A percentile compares a stretch with the other conserved stretches of the same genome.
Conservation (phyloP, 1,284 basidiomycete genomes). For the Inonotus hispidus region DNA sequence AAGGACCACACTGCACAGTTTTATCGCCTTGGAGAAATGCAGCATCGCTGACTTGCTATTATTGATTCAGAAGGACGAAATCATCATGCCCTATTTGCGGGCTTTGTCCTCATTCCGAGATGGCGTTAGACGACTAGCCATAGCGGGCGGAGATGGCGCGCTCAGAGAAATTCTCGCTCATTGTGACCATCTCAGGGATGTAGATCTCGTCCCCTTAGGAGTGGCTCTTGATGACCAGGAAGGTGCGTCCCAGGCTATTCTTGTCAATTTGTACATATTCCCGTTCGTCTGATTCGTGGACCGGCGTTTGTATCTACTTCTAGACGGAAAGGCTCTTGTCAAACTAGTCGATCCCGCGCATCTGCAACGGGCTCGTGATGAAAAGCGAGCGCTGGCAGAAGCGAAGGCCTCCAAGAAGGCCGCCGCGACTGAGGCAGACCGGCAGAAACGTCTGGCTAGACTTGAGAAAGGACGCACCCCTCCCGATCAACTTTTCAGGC, state of each 20-base stretch:
- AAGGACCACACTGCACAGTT: neutral
- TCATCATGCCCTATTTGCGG: conserved; percentile 87
- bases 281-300: conserved; percentile 9
- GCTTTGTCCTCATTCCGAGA: conserved; percentile 90
- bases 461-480: conserved; percentile 80
- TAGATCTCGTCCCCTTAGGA: conserved; percentile 87
- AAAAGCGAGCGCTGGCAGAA: conserved; percentile 75
- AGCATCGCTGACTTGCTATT: neutral
- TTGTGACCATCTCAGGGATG: conserved; percentile 87
- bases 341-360: conserved; percentile 87
- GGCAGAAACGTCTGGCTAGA: conserved; percentile 74
- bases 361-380: conserved; percentile 81
- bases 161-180: conserved; percentile 76
- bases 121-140: conserved; percentile 79
- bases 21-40: neutral
- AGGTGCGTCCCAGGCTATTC: conserved; percentile 40
- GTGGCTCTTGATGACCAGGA: conserved; percentile 97
- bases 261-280: conserved; percentile 9
- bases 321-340: conserved; percentile 91
- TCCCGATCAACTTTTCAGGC: conserved; percentile 80
- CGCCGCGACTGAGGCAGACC: conserved; percentile 65
- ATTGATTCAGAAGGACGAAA: conserved; percentile 63
- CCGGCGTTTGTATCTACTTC: neutral
- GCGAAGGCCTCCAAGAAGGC: conserved; percentile 84
- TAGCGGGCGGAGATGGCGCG: conserved; percentile 59